These are phyloP conservation scores for Metschnikowia bowlesiae DNA, from an alignment of 805 yeast genomes.

Conservation along the genomic window DNA sequence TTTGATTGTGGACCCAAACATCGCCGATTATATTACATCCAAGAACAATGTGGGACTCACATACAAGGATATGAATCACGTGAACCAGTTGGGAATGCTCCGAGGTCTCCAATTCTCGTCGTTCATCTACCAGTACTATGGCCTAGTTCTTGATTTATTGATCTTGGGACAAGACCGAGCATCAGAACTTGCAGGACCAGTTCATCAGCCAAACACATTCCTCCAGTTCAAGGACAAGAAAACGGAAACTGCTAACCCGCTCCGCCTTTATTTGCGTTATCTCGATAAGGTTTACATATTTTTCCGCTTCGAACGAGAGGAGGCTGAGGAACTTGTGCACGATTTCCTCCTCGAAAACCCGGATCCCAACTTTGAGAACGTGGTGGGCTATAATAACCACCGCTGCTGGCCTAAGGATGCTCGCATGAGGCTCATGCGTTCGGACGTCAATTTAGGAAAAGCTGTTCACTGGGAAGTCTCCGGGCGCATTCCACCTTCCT, in stretches of 20 bases:
- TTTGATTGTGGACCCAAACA: slow-evolving; percentile 77
- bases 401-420: slow-evolving; percentile 94
- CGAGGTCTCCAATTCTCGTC: slow-evolving; percentile 90
- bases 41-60: slow-evolving; percentile 79
- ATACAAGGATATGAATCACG: slow-evolving; percentile 93
- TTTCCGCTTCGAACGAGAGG: slow-evolving; percentile 69
- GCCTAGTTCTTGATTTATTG: slow-evolving; percentile 75
- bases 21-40: slow-evolving; percentile 92
- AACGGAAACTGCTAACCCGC: slow-evolving; percentile 67
- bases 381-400: slow-evolving; percentile 80
- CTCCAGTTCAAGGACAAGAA: slow-evolving; percentile 59
- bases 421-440: slow-evolving; percentile 85
- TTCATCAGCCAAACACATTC: slow-evolving; percentile 69
- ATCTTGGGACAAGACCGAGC: slow-evolving; percentile 87
- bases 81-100: slow-evolving; percentile 81
- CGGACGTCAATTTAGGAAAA: slow-evolving; percentile 87
- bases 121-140: slow-evolving; percentile 86
- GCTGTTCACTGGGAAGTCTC: slow-evolving; percentile 90
- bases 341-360: slow-evolving; percentile 81
- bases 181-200: slow-evolving; percentile 76
- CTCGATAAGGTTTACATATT: slow-evolving; percentile 77
- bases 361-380: slow-evolving; percentile 86
- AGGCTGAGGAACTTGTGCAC: slow-evolving; percentile 68
- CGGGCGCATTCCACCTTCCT: slow-evolving; percentile 70
- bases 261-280: slow-evolving; percentile 76